Conservation (phyloP, 768 basidiomycete genomes). For the Tulasnella sp. region DNA sequence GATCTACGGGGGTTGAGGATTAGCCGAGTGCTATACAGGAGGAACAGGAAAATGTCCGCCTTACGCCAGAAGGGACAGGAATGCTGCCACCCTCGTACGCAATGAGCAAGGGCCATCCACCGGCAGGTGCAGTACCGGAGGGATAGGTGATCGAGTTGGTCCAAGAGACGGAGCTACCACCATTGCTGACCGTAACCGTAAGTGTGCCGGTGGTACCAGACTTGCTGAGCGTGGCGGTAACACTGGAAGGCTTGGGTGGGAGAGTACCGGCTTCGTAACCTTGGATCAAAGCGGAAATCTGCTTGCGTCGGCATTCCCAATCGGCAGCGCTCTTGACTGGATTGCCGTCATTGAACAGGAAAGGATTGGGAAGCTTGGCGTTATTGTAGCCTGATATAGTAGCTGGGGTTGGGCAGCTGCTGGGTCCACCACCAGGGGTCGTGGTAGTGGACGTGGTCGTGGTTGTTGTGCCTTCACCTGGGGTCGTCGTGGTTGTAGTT, state of each 20-base stretch:
- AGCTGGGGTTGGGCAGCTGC: background rate
- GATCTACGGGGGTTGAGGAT: background rate
- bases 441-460: background rate
- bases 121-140: conserved; percentile 37
- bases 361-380: conserved; percentile 51
- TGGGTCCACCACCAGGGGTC: background rate
- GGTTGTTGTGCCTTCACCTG: background rate
- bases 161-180: conserved; percentile 51
- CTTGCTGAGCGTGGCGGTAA: conserved; percentile 47
- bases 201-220: conserved; percentile 40
- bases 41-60: conserved; percentile 41
- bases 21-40: background rate
- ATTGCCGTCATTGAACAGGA: conserved; percentile 49
- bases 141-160: conserved; percentile 47
- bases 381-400: background rate
- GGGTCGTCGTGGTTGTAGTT: background rate
- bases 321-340: conserved; percentile 46
- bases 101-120: conserved; percentile 54
- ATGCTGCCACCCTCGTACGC: conserved; percentile 48
- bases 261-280: conserved; percentile 53
- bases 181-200: conserved; percentile 49
- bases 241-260: conserved; percentile 47
- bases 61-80: conserved; percentile 39
- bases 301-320: conserved; percentile 51
- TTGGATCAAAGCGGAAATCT: conserved; percentile 51